Conservation (phyloP, 495 filamentous ascomycete species). For the Aspergillus homomorphus region DNA sequence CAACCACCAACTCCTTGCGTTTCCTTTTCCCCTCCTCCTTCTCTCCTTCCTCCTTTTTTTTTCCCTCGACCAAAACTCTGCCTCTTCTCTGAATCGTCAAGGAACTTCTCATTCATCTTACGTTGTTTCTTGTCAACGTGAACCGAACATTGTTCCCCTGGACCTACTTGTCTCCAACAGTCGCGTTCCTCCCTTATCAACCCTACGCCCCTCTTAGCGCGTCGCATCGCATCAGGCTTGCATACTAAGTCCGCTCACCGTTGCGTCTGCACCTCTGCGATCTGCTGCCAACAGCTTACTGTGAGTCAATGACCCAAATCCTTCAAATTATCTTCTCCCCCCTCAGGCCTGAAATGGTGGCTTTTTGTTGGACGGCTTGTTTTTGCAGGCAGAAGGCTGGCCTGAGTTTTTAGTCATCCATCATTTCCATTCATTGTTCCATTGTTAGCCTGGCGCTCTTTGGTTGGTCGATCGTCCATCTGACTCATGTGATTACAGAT, state of each 20-base stretch:
- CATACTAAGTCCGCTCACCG: constrained; percentile 12
- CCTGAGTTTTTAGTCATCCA: not conserved
- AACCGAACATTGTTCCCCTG: constrained; percentile 10
- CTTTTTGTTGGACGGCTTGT: not conserved
- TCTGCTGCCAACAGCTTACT: constrained; percentile 9
- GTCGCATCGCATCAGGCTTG: constrained; percentile 28
- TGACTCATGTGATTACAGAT: constrained; percentile 27
- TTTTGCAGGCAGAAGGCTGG: not conserved
- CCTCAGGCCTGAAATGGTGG: not conserved
- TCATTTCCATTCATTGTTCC: constrained; percentile 4
- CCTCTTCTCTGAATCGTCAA: not conserved
- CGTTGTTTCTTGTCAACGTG: not conserved
- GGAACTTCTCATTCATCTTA: not conserved
- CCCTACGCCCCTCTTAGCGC: constrained; percentile 20
- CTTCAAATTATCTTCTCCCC: constrained; percentile 1
- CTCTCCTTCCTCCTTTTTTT: constrained; percentile 11
- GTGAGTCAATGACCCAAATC: constrained; percentile 13
- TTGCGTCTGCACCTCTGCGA: constrained; percentile 18
- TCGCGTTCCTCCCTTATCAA: constrained; percentile 18
- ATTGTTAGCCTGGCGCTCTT: constrained; percentile 2
- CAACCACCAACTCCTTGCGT: constrained; percentile 12
- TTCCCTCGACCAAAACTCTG: constrained; percentile 8
- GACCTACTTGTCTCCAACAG: constrained; percentile 7
- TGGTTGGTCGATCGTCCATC: constrained; percentile 16
- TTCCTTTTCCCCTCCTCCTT: constrained; percentile 7